phyloP scores from a whole-genome alignment of 352 stramenopile genomes.

The Hyaloperonospora brassicae region DNA sequence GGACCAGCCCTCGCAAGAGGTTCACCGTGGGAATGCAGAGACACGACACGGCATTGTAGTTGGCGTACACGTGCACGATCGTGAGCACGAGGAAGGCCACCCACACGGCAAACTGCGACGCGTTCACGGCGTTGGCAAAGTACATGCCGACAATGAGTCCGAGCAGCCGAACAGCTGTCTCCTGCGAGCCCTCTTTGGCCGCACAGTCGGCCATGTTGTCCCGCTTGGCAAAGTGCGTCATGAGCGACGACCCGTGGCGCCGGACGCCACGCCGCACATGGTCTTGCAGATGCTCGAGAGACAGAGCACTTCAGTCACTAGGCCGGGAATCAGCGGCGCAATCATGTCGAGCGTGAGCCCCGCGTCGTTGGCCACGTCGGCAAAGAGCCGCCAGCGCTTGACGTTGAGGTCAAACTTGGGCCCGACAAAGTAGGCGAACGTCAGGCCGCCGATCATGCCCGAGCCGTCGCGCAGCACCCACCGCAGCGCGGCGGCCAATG shows the following conservation, averaged over 20 bases:
- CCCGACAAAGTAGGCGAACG: constrained; percentile 89
- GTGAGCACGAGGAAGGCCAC: constrained; percentile 89
- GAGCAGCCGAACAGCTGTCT: constrained; percentile 92
- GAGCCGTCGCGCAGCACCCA: constrained; percentile 73
- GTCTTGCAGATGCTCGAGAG: constrained; percentile 90
- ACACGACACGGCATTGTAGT: constrained; percentile 87
- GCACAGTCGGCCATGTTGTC: constrained; percentile 89
- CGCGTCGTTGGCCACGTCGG: constrained; percentile 95
- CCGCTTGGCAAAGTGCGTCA: constrained; percentile 82
- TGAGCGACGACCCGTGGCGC: constrained; percentile 89
- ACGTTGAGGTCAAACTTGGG: constrained; percentile 91
- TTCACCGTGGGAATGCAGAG: constrained; percentile 90
- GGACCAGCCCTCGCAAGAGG: constrained; percentile 38
- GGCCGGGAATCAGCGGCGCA: constrained; percentile 53
- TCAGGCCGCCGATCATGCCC: constrained; percentile 86
- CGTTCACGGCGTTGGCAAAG: constrained; percentile 69
- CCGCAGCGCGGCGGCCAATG: constrained; percentile 61
- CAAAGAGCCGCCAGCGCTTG: constrained; percentile 94
- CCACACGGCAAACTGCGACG: constrained; percentile 68
- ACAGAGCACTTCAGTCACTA: constrained; percentile 68
- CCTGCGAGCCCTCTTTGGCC: constrained; percentile 93
- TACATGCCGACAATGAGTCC: constrained; percentile 88
- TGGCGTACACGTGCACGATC: constrained; percentile 89
- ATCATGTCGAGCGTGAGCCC: constrained; percentile 87
- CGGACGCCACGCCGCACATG: constrained; percentile 91